Conservation (phyloP, 2,329 filamentous ascomycete genomes). For the Aspergillus novoparasiticus region DNA sequence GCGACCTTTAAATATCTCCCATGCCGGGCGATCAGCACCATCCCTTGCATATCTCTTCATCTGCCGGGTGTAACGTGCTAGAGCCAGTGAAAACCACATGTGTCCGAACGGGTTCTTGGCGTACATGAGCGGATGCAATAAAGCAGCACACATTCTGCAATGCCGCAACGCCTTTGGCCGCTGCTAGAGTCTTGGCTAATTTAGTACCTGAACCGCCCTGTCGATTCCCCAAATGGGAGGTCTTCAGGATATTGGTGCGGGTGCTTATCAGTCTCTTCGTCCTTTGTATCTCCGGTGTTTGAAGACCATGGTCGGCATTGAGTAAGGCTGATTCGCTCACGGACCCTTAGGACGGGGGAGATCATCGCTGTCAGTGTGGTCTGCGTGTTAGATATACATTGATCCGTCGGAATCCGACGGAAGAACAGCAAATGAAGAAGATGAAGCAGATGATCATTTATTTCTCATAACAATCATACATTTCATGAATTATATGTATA, state of each 20-base stretch:
- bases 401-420: slow-evolving; percentile 12
- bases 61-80: not conserved
- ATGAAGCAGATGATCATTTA: not conserved
- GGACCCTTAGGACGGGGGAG: not conserved
- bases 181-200: not conserved
- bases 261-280: not conserved
- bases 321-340: not conserved
- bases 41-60: slow-evolving; percentile 4
- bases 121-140: not conserved
- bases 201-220: not conserved
- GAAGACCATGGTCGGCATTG: not conserved
- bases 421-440: too few species aligned
- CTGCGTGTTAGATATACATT: not conserved
- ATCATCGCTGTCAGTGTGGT: not conserved
- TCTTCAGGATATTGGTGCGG: not conserved
- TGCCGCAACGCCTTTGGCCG: not conserved
- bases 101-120: not conserved
- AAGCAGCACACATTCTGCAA: not conserved
- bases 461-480: slow-evolving; percentile 4
- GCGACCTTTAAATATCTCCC: not conserved
- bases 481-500: not conserved
- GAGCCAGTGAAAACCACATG: not conserved
- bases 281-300: not conserved
- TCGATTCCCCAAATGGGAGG: not conserved
- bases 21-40: not conserved